Conservation (phyloP, 805 yeast species). For the Saccharomycopsis lassenensis region DNA sequence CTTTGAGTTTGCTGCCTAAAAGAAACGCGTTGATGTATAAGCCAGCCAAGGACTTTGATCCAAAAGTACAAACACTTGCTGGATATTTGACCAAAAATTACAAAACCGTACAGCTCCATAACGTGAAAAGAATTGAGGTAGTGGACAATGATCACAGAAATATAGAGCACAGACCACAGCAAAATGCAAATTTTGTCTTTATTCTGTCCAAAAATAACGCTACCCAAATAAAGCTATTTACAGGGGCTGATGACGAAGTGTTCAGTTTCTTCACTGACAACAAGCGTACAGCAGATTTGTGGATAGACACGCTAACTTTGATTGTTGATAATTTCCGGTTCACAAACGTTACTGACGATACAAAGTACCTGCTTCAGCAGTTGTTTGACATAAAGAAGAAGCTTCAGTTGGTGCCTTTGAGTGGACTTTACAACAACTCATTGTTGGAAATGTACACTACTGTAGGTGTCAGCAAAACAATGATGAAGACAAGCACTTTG, state of each 20-base stretch:
- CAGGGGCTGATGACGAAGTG: not conserved
- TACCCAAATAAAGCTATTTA: slow-evolving; percentile 3
- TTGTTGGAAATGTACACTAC: not conserved
- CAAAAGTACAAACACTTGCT: slow-evolving; percentile 2
- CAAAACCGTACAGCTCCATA: not conserved
- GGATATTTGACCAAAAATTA: not conserved
- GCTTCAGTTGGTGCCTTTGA: slow-evolving; percentile 9
- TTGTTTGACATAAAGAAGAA: slow-evolving; percentile 11
- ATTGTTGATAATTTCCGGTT: slow-evolving; percentile 7
- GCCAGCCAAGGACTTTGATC: slow-evolving; percentile 7
- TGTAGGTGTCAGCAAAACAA: not conserved
- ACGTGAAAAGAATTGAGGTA: slow-evolving; percentile 2
- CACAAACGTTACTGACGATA: slow-evolving; percentile 5
- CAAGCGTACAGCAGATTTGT: slow-evolving; percentile 4
- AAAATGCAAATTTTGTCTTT: not conserved
- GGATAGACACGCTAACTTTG: slow-evolving; percentile 10
- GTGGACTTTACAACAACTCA: slow-evolving; percentile 3
- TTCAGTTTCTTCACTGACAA: slow-evolving; percentile 9
- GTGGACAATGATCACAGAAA: not conserved
- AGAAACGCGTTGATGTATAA: slow-evolving; percentile 1
- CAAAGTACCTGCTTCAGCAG: slow-evolving; percentile 11
- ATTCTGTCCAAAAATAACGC: slow-evolving; percentile 3
- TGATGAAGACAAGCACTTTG: no score
- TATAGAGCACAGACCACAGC: not conserved
- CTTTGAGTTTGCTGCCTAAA: not conserved